Evolutionary conservation across 1,284 basidiomycete species (phyloP).

Genomic region (Moniliella sp.): DNA sequence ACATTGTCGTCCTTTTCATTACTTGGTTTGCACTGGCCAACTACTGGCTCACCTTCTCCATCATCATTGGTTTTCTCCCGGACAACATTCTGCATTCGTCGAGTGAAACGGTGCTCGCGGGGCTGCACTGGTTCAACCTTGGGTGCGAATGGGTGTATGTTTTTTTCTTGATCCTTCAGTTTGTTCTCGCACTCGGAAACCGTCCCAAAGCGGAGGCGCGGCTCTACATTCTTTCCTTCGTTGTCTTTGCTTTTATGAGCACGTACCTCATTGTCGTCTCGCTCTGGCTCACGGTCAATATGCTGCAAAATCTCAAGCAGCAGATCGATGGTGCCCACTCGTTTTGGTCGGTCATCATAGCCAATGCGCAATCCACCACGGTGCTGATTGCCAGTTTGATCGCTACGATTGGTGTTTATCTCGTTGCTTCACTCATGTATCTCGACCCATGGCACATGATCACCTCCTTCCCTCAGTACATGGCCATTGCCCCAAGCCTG

Average conservation of each 20-base stretch:
- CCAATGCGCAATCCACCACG: not conserved
- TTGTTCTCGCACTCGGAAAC: constrained; percentile 73
- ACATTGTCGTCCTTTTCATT: constrained; percentile 41
- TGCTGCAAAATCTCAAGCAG: not conserved
- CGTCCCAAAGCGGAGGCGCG: constrained; percentile 70
- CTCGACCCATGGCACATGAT: constrained; percentile 85
- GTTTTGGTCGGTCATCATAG: not conserved
- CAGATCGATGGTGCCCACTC: not conserved
- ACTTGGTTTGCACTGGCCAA: constrained; percentile 61
- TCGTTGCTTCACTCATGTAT: constrained; percentile 63
- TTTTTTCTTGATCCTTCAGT: constrained; percentile 65
- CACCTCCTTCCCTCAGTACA: constrained; percentile 51
- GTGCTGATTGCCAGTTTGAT: not conserved
- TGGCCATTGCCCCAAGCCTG: constrained; percentile 39
- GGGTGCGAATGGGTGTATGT: constrained; percentile 68
- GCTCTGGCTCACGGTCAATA: not conserved
- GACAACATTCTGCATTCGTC: constrained; percentile 11
- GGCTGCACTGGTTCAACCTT: constrained; percentile 53
- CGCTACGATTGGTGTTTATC: too few species aligned
- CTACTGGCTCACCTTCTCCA: constrained; percentile 72
- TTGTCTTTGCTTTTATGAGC: constrained; percentile 38
- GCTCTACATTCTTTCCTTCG: constrained; percentile 60
- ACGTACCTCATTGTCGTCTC: constrained; percentile 10
- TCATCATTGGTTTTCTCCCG: constrained; percentile 75
- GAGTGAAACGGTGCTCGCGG: not conserved